phyloP scores from a whole-genome alignment of 768 basidiomycete species.

The Boletales sp. region DNA sequence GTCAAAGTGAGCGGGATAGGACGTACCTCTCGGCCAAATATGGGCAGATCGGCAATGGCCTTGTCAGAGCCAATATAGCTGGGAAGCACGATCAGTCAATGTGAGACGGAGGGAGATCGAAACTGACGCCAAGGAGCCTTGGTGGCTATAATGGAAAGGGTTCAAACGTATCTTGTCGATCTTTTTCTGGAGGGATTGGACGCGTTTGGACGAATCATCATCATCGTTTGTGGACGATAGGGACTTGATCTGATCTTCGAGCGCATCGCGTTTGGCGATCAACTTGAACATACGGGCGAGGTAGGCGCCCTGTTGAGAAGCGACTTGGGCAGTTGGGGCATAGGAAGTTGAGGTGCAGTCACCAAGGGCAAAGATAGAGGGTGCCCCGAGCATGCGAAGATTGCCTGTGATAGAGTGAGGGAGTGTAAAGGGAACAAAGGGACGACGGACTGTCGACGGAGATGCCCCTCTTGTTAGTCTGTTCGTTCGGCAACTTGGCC shows the following conservation, averaged over 20 bases:
- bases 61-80: slow-evolving; percentile 94
- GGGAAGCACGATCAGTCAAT: slow-evolving; percentile 1
- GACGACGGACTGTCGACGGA: slow-evolving; percentile 66
- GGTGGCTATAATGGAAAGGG: slow-evolving; percentile 96
- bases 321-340: slow-evolving; percentile 97
- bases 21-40: slow-evolving; percentile 80
- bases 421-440: background rate
- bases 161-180: slow-evolving; percentile 70
- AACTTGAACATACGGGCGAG: slow-evolving; percentile 79
- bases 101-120: background rate
- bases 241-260: slow-evolving; percentile 43
- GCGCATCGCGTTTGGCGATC: slow-evolving; percentile 68
- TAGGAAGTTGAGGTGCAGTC: slow-evolving; percentile 93
- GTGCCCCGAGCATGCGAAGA: slow-evolving; percentile 74
- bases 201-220: slow-evolving; percentile 41
- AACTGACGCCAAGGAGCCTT: slow-evolving; percentile 87
- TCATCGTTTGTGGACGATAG: slow-evolving; percentile 17
- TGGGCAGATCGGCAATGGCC: slow-evolving; percentile 95
- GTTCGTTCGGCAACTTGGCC: slow-evolving; percentile 67
- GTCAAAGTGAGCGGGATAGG: background rate
- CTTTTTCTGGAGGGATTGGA: slow-evolving; percentile 59
- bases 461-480: slow-evolving; percentile 87
- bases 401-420: slow-evolving; percentile 45
- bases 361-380: slow-evolving; percentile 84
- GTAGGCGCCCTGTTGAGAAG: slow-evolving; percentile 91